phyloP scores from a whole-genome alignment of 176 grass and related monocot species.

The Carex parvula region DNA sequence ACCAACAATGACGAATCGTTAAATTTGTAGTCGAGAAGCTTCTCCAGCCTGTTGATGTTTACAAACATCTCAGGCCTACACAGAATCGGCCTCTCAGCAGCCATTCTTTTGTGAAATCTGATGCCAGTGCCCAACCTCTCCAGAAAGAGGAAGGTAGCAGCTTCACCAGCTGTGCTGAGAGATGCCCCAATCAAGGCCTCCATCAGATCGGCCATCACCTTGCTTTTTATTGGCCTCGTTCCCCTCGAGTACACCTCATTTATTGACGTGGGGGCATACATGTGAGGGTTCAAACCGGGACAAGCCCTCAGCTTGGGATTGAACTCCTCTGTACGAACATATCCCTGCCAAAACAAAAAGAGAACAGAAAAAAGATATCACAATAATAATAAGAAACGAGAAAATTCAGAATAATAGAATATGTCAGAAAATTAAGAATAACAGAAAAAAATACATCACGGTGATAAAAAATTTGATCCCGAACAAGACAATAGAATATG shows the following conservation, averaged over 20 bases:
- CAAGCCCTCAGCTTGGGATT: slow-evolving; percentile 49
- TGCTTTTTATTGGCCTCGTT: slow-evolving; percentile 51
- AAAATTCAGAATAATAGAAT: background rate
- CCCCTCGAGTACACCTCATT: slow-evolving; percentile 35
- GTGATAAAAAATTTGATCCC: background rate
- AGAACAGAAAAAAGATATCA: slow-evolving; percentile 1
- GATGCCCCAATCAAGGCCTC: slow-evolving; percentile 64
- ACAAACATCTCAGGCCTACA: slow-evolving; percentile 37
- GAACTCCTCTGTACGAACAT: slow-evolving; percentile 47
- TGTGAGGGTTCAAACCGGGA: slow-evolving; percentile 42
- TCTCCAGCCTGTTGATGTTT: slow-evolving; percentile 44
- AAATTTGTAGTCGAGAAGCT: slow-evolving; percentile 47
- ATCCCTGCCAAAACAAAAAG: slow-evolving; percentile 46
- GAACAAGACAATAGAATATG: background rate
- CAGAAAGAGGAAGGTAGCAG: slow-evolving; percentile 52
- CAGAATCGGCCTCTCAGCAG: slow-evolving; percentile 23
- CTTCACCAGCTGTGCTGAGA: slow-evolving; percentile 52
- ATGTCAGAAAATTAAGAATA: background rate
- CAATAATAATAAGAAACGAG: slow-evolving; percentile 14
- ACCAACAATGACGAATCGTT: slow-evolving; percentile 46
- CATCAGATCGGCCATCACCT: slow-evolving; percentile 60
- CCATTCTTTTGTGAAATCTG: slow-evolving; percentile 31
- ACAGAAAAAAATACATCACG: slow-evolving; percentile 6
- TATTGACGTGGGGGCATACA: background rate
- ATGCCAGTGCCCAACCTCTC: slow-evolving; percentile 53